A percentile compares a stretch with the other conserved stretches of the same genome.
Evolutionary conservation across 192 early-diverging fungal species (phyloP).

Genomic region (Neocallimastix lanati): DNA sequence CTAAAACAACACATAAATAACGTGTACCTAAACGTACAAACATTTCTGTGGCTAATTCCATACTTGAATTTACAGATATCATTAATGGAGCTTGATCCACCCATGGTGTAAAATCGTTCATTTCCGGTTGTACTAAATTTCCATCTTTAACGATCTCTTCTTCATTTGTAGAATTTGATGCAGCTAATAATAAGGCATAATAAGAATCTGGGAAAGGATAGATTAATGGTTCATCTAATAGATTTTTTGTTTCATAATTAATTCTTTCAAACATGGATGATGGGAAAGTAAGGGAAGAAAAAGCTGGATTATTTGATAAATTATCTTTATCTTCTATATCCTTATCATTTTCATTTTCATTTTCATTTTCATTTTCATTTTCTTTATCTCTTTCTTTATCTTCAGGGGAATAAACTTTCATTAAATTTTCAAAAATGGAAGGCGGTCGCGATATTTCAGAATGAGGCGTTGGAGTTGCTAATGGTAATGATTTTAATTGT

Average conservation of each 20-base stretch:
- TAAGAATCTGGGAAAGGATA: slow-evolving; percentile 1
- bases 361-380: too few relatives aligned
- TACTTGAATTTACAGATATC: slow-evolving; percentile 51
- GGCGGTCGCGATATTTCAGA: too few relatives aligned
- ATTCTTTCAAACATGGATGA: not conserved
- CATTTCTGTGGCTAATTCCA: slow-evolving; percentile 67
- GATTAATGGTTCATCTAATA: not conserved
- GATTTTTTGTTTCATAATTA: not conserved
- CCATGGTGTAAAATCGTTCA: slow-evolving; percentile 16
- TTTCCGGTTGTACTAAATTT: not conserved
- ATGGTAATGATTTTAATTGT: too few relatives aligned
- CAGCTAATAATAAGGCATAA: slow-evolving; percentile 30
- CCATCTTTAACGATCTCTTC: slow-evolving; percentile 15
- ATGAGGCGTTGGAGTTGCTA: too few relatives aligned
- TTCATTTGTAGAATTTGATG: slow-evolving; percentile 15
- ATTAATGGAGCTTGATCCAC: slow-evolving; percentile 54
- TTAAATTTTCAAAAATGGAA: too few relatives aligned
- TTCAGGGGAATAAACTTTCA: too few relatives aligned
- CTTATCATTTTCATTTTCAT: too few relatives aligned
- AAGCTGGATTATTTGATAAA: too few relatives aligned
- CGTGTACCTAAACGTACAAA: slow-evolving; percentile 68
- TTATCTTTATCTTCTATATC: too few relatives aligned
- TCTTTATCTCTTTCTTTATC: too few relatives aligned
- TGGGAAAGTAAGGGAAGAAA: not conserved
- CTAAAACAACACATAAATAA: slow-evolving; percentile 53